phyloP scores from a whole-genome alignment of 1,139 yeast genomes.

The Sugiyamaella paludigena region DNA sequence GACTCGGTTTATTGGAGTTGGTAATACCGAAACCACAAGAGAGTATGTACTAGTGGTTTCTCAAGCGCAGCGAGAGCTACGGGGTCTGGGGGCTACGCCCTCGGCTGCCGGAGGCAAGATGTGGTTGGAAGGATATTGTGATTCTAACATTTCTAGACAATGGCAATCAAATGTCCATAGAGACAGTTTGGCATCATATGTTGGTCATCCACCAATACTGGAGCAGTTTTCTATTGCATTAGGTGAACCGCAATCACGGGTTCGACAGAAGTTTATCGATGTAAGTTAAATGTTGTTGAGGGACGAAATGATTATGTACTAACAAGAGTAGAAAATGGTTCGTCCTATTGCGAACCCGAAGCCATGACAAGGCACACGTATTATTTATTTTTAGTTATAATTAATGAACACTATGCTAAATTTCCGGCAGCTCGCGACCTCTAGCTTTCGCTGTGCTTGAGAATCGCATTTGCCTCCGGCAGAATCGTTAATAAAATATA shows the following conservation, averaged over 20 bases:
- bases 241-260: constrained; percentile 51
- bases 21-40: constrained; percentile 64
- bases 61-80: constrained; percentile 62
- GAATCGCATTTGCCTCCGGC: too few relatives aligned
- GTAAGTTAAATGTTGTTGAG: constrained; percentile 23
- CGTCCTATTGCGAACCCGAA: constrained; percentile 8
- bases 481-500: constrained; percentile 37
- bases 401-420: too few relatives aligned
- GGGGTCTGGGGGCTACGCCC: too few relatives aligned
- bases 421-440: too few relatives aligned
- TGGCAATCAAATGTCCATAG: constrained; percentile 62
- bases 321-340: constrained; percentile 15
- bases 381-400: too few relatives aligned
- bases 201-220: constrained; percentile 65
- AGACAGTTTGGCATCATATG: constrained; percentile 70
- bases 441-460: too few relatives aligned
- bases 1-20: constrained; percentile 65
- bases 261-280: constrained; percentile 55
- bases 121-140: constrained; percentile 8
- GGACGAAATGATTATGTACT: background rate
- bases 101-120: too few relatives aligned
- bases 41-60: constrained; percentile 32
- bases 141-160: constrained; percentile 35
- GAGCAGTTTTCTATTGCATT: constrained; percentile 65
- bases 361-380: too few relatives aligned